Percentiles rank a stretch among this genome's conserved stretches.
phyloP scores from a whole-genome alignment of 495 filamentous ascomycete species.

The Tuber umbilicatum region DNA sequence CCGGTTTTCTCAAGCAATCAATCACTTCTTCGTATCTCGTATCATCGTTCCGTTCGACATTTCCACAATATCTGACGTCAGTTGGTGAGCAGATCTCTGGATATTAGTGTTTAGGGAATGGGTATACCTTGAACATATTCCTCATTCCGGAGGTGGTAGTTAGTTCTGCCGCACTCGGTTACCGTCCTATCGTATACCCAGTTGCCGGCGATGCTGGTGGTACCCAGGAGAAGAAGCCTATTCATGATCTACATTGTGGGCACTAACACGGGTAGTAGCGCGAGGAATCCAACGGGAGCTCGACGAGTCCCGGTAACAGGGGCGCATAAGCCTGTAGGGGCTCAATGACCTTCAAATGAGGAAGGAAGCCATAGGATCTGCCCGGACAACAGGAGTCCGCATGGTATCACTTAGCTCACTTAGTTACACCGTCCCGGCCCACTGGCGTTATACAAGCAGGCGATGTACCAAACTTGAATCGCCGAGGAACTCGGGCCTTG shows the following conservation, averaged over 20 bases:
- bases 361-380: too few species aligned
- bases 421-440: neutral
- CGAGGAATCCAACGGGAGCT: too few species aligned
- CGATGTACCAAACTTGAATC: neutral
- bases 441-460: neutral
- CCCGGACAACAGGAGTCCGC: neutral
- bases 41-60: too few species aligned
- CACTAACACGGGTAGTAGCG: too few species aligned
- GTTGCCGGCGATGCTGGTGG: neutral
- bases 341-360: too few species aligned
- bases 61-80: too few species aligned
- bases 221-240: neutral
- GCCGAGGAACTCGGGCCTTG: neutral
- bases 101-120: neutral
- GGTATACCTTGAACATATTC: neutral
- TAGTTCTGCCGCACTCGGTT: neutral
- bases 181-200: neutral
- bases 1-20: too few species aligned
- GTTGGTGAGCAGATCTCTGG: too few species aligned
- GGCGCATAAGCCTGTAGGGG: too few species aligned
- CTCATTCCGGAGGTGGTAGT: neutral
- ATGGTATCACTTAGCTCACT: neutral
- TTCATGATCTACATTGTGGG: too few species aligned
- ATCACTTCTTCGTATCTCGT: too few species aligned
- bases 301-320: too few species aligned